Conservation (phyloP, 2,329 filamentous ascomycete genomes). For the Aureobasidium sp. region DNA sequence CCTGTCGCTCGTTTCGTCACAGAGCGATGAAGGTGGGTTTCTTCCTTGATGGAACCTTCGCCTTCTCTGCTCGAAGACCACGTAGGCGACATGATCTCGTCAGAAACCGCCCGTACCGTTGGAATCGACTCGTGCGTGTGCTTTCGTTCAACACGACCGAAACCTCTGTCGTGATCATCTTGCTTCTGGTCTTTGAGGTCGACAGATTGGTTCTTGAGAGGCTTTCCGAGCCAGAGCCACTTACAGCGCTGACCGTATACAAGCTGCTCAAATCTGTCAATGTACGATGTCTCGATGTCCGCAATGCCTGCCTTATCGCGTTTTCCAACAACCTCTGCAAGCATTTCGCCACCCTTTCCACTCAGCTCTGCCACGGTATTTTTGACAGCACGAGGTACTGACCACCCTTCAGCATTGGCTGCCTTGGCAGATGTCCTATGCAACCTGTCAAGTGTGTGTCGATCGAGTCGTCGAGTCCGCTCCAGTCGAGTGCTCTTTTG, state of each 20-base stretch:
- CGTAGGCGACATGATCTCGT: neutral
- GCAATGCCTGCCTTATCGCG: slow-evolving; percentile 83
- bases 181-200: slow-evolving; percentile 42
- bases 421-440: slow-evolving; percentile 83
- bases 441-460: slow-evolving; percentile 71
- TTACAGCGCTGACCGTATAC: slow-evolving; percentile 76
- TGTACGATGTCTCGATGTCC: slow-evolving; percentile 84
- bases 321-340: slow-evolving; percentile 82
- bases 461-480: slow-evolving; percentile 70
- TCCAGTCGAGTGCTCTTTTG: slow-evolving; percentile 82
- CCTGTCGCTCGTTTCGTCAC: slow-evolving; percentile 68
- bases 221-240: slow-evolving; percentile 92
- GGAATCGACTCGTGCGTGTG: slow-evolving; percentile 26
- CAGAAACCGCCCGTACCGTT: neutral
- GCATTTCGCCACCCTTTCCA: slow-evolving; percentile 87
- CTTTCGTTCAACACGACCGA: slow-evolving; percentile 41
- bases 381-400: slow-evolving; percentile 87
- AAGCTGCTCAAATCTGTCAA: slow-evolving; percentile 72
- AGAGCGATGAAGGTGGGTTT: slow-evolving; percentile 30
- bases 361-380: slow-evolving; percentile 89
- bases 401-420: slow-evolving; percentile 81
- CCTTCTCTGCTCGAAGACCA: slow-evolving; percentile 3
- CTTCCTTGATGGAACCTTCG: neutral
- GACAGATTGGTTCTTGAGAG: slow-evolving; percentile 49
- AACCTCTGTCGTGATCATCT: slow-evolving; percentile 43